Percentiles rank a stretch among this genome's conserved stretches.
Conservation (phyloP, 305 asterid species). For the Solanum hybrid region DNA sequence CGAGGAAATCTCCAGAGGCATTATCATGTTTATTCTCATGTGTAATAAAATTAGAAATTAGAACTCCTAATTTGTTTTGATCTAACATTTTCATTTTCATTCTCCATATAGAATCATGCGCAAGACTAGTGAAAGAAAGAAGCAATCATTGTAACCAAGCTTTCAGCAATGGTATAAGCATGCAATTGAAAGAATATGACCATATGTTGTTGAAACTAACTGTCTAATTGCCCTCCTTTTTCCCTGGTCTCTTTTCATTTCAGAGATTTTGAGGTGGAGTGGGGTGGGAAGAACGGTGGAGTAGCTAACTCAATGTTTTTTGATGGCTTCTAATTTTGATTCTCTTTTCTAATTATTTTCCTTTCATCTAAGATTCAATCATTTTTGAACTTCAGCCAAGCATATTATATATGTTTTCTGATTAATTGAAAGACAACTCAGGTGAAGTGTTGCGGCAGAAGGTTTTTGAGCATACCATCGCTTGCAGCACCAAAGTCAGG, state of each 20-base stretch:
- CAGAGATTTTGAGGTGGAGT: background rate
- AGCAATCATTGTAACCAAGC: background rate
- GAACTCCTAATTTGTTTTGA: background rate
- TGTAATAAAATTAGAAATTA: background rate
- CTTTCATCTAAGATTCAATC: background rate
- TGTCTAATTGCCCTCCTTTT: background rate
- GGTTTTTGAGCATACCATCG: slow-evolving; percentile 51
- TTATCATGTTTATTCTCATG: background rate
- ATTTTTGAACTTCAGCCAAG: background rate
- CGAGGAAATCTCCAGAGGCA: background rate
- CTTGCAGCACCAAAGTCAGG: slow-evolving; percentile 99
- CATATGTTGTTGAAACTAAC: background rate
- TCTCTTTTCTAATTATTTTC: background rate
- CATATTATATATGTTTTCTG: background rate
- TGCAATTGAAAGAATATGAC: background rate
- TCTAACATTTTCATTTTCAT: background rate
- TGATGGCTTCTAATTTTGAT: background rate
- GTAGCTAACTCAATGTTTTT: background rate
- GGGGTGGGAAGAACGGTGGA: background rate
- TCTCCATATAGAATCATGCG: background rate
- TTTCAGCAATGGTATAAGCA: background rate
- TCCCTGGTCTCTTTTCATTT: background rate
- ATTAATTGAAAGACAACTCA: background rate
- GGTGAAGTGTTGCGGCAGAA: background rate
- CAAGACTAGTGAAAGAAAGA: background rate